Evolutionary conservation across 1,139 yeast species (phyloP), one percentile per base, ranked within the genome.

Genomic region (Pichia sp.): DNA sequence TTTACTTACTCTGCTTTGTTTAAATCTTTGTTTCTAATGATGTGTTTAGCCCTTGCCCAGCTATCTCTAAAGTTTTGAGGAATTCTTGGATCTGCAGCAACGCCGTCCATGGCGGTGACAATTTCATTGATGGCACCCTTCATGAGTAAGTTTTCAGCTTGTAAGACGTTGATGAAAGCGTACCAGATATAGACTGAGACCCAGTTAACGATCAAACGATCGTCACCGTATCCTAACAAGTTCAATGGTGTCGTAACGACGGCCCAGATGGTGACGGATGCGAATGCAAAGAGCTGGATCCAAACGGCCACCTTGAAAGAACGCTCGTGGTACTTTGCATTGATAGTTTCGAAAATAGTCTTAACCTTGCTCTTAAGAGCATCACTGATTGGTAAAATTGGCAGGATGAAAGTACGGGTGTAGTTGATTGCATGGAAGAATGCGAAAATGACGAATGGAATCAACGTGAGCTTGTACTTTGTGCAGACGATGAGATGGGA

Each of bases 131-230:
- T 74, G 41, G 81, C 83, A 55, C 79, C 74, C 68, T 89, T 82
- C 52, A 90, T 85, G 69, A 82, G 83, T 38, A 80, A 73, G 9
- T 94, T 85, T 58, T 80, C 83, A 63, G 88, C 95, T 63, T 74
- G 87, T 67, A 96, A 79, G 52, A 85, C 69, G 68, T 87, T 87
- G 66, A 89, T 74, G 68, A 91, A 91, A 19, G 33, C 21, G 19
- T 43, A 28, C 55, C 55, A 53, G 10, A 46, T 42, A 14, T 41
- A 20, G 18, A 46, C 48, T 11, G 48, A 40, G 4, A 45, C 8
- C 17, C 44, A 20, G 21, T 51, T 47, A 11, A 43, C 24, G 5
- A 51, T 19, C 4, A 38, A 20, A 21, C 41, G 44, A 3, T 53
- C 52, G 46, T 44, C 47, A 18, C 56, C 56, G 28, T 46, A 49